A percentile compares a stretch with the other conserved stretches of the same genome.
phyloP scores from a whole-genome alignment of 2,329 filamentous ascomycete species.

The Botrytis tulipae region DNA sequence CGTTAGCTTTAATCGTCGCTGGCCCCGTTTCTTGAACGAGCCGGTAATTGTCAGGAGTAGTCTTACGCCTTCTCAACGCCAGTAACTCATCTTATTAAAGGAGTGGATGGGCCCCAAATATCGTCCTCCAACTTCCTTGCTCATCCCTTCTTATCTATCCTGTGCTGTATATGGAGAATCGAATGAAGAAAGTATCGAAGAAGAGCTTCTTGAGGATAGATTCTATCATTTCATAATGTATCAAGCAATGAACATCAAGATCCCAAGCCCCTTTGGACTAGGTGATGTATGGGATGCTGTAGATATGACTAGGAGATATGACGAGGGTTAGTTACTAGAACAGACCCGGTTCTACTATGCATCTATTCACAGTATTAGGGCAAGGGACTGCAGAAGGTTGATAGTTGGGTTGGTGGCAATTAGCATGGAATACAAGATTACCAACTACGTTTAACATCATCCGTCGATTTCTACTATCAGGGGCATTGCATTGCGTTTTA shows the following conservation, averaged over 20 bases:
- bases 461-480: not conserved
- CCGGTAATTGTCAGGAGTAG: accelerated
- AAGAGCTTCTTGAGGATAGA: not conserved
- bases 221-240: not conserved
- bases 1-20: too few species aligned
- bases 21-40: not conserved
- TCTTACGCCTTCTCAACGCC: not conserved
- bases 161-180: not conserved
- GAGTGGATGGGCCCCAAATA: not conserved
- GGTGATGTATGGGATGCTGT: not conserved
- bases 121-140: not conserved
- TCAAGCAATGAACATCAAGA: accelerated
- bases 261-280: not conserved
- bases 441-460: not conserved
- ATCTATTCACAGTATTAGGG: not conserved
- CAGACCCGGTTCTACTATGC: not conserved
- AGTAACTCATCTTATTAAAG: not conserved
- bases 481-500: accelerated
- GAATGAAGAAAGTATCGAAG: not conserved
- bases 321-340: too few species aligned
- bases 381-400: not conserved
- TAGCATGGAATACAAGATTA: not conserved
- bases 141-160: not conserved
- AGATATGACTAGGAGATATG: accelerated
- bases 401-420: not conserved